Base-by-base conservation (phyloP, 2,329 filamentous ascomycete species). In the Cordyceps cicadae region DNA sequence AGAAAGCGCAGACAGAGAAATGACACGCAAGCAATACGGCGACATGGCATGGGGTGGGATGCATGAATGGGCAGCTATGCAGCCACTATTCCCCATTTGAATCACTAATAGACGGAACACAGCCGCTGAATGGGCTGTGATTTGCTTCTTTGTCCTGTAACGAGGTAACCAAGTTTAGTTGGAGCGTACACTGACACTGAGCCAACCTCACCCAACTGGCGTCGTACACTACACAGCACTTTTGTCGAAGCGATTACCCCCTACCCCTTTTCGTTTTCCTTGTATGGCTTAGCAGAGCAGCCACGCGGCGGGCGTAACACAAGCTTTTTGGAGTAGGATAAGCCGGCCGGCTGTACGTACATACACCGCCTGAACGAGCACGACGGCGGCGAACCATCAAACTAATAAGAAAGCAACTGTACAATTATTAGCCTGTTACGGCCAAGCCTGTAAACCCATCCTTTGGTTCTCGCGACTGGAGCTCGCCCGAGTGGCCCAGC, bases 1-100 rank as follows among this genome's bases (percentile, higher is more conserved):
- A 43, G 37, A 41, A 8, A 41, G 6, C 2, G 37, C 15, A 17
- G 39, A 43, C 17, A 12, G 34, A 34, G 8, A 29, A 4, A 29
- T 12, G 39, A 11, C 57, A 60, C 50, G 57, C 51, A 60, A 43
- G 57, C 57, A 49, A 60, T 59, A 59, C 50, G 49, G 54, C 54
- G 34, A 8, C 3, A 60, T 60, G 34, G 29, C 29, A 37, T 11
- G 34, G 34, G 12, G 17, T 19, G 24, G 24, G 24, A 24, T 4
- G 24, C 24, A 24, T 24, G 34, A 7, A 37, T 24, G 45, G 50
- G 57, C 57, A 48, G 37, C 50, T 21, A 60, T 48, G 50, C 49
- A 43, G 24, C 26, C 39, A n/a, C 39, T 8, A 19, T 37, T 45
- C 11, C 26, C 43, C n/a, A 29, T 17, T 17, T n/a, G 9, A 26